Percentiles rank a stretch among this genome's conserved stretches.
These are phyloP conservation scores for Metschnikowia anglica DNA, from an alignment of 805 yeast genomes.

Conservation along the genomic window DNA sequence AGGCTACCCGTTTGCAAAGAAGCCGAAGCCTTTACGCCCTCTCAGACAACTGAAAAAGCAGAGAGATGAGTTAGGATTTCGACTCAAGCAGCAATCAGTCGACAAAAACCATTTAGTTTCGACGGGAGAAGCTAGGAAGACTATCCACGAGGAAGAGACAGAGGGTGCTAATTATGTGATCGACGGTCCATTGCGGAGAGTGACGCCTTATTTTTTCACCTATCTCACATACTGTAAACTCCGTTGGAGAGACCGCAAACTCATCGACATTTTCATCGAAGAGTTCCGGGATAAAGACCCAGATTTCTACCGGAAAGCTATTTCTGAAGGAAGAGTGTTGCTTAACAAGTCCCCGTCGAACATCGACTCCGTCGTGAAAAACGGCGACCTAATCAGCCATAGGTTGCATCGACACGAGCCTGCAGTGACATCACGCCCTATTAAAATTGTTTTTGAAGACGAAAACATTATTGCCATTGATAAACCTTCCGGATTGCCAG, in stretches of 20 bases:
- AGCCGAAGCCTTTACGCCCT: slow-evolving; percentile 7
- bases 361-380: slow-evolving; percentile 62
- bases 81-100: slow-evolving; percentile 43
- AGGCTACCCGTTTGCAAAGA: slow-evolving; percentile 1
- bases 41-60: slow-evolving; percentile 20
- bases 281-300: slow-evolving; percentile 83
- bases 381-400: slow-evolving; percentile 84
- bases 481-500: slow-evolving; percentile 94
- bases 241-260: slow-evolving; percentile 85
- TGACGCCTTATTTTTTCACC: slow-evolving; percentile 84
- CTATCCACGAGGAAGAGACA: slow-evolving; percentile 54
- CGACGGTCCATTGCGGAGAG: slow-evolving; percentile 64
- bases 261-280: slow-evolving; percentile 74
- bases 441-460: slow-evolving; percentile 70
- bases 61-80: slow-evolving; percentile 49
- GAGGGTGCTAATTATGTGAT: slow-evolving; percentile 57
- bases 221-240: slow-evolving; percentile 87
- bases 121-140: slow-evolving; percentile 34
- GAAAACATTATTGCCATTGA: slow-evolving; percentile 79
- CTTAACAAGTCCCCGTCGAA: slow-evolving; percentile 67
- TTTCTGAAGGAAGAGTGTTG: slow-evolving; percentile 63
- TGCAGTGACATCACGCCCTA: slow-evolving; percentile 59
- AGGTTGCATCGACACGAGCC: slow-evolving; percentile 89
- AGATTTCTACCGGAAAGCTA: slow-evolving; percentile 56
- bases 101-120: slow-evolving; percentile 46